Conservation (phyloP, 495 filamentous ascomycete species). For the Halenospora varia region DNA sequence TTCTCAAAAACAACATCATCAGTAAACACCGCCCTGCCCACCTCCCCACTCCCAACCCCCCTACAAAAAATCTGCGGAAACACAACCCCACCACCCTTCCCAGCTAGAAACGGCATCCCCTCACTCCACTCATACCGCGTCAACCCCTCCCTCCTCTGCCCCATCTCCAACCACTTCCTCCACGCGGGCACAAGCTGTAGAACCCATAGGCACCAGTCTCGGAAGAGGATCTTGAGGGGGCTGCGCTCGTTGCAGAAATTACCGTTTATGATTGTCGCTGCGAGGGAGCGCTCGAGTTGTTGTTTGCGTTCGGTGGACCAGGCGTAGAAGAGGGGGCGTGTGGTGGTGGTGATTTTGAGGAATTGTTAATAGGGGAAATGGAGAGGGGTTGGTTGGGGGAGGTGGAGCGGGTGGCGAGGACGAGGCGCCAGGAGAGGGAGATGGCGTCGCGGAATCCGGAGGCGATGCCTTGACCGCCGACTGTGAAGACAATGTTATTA, state of each 20-base stretch:
- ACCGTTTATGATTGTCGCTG: conserved; percentile 32
- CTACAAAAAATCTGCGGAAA: conserved; percentile 30
- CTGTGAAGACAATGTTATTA: background rate
- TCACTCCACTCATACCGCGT: conserved; percentile 24
- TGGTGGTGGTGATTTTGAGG: conserved; percentile 11
- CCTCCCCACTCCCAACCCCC: background rate
- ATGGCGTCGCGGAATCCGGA: conserved; percentile 38
- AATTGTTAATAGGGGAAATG: no score
- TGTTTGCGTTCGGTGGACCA: conserved; percentile 41
- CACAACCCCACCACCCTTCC: conserved; percentile 26
- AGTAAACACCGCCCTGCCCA: conserved; percentile 3
- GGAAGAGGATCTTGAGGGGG: conserved; percentile 28
- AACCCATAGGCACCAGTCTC: conserved; percentile 32
- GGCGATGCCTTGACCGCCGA: conserved; percentile 50
- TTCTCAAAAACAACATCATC: conserved; percentile 15
- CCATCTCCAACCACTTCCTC: conserved; percentile 27
- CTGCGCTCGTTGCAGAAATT: conserved; percentile 29
- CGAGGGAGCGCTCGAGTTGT: conserved; percentile 33
- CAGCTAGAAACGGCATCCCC: conserved; percentile 34
- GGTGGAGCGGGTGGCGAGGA: no score
- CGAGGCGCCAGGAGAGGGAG: conserved; percentile 44
- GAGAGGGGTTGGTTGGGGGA: no score
- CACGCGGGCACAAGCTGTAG: conserved; percentile 20
- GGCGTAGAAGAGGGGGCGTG: conserved; percentile 24
- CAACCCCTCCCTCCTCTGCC: conserved; percentile 25